Conservation (phyloP, 441 rosid species). For the Mallotus repandus region DNA sequence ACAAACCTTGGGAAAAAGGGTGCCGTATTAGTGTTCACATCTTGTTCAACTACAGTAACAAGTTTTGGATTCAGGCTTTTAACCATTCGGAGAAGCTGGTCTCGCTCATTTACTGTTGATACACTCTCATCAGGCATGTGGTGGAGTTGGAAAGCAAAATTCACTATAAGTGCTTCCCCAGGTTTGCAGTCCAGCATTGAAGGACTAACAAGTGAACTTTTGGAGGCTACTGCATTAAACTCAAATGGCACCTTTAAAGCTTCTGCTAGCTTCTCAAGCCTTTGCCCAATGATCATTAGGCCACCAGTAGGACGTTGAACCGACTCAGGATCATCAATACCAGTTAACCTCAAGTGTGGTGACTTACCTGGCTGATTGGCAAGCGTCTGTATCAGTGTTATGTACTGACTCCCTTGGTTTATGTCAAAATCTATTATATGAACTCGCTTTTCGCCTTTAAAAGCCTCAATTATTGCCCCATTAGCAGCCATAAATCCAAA, state of each 20-base stretch:
- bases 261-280: conserved; percentile 80
- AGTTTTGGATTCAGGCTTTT: conserved; percentile 89
- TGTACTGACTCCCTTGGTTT: conserved; percentile 95
- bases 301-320: conserved; percentile 88
- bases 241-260: conserved; percentile 63
- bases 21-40: conserved; percentile 88
- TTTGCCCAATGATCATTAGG: conserved; percentile 64
- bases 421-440: conserved; percentile 94
- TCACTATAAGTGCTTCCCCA: conserved; percentile 78
- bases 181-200: conserved; percentile 57
- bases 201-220: conserved; percentile 69
- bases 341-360: conserved; percentile 77
- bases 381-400: conserved; percentile 70
- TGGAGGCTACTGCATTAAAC: conserved; percentile 73
- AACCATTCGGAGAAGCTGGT: conserved; percentile 88
- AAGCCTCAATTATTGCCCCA: conserved; percentile 80
- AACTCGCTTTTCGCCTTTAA: conserved; percentile 68
- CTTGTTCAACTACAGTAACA: conserved; percentile 92
- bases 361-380: conserved; percentile 49
- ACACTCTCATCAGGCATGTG: conserved; percentile 99
- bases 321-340: conserved; percentile 95
- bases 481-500: conserved; percentile 95
- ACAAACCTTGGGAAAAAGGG: conserved; percentile 80
- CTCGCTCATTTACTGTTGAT: conserved; percentile 82
- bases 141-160: conserved; percentile 96